Percentiles rank a stretch among this genome's conserved stretches.
Evolutionary conservation across 768 basidiomycete genomes (phyloP).

Genomic region (Clitopilus hobsonii): DNA sequence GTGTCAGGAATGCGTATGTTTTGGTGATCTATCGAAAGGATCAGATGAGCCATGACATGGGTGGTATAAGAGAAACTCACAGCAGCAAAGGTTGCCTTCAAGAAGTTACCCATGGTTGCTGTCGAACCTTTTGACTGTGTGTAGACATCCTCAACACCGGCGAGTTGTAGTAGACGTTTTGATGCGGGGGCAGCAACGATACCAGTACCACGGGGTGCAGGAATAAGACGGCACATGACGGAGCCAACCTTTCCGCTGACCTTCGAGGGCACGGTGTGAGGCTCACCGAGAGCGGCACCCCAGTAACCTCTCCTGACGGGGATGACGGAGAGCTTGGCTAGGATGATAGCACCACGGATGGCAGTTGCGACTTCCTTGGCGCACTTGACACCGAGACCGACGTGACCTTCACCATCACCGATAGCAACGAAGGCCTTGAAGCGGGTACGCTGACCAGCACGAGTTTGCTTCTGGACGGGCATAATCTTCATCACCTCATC

Average conservation of each 20-base stretch:
- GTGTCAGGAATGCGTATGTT: slow-evolving; percentile 97
- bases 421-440: slow-evolving; percentile 99
- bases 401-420: slow-evolving; percentile 97
- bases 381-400: slow-evolving; percentile 99
- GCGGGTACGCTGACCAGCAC: slow-evolving; percentile 97
- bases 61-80: slow-evolving; percentile 38
- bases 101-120: slow-evolving; percentile 98
- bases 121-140: slow-evolving; percentile 98
- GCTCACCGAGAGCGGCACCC: slow-evolving; percentile 98
- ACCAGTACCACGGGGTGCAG: slow-evolving; percentile 97
- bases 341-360: slow-evolving; percentile 98
- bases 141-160: slow-evolving; percentile 97
- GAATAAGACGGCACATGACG: slow-evolving; percentile 98
- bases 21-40: slow-evolving; percentile 72
- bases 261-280: slow-evolving; percentile 98
- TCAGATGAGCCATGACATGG: slow-evolving; percentile 1
- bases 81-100: slow-evolving; percentile 94
- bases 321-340: slow-evolving; percentile 96
- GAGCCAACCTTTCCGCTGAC: slow-evolving; percentile 98
- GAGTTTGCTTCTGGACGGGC: slow-evolving; percentile 99
- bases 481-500: slow-evolving; percentile 99
- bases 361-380: slow-evolving; percentile 99
- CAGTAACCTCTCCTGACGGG: slow-evolving; percentile 99
- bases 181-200: slow-evolving; percentile 98
- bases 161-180: slow-evolving; percentile 94